Percentiles rank a stretch among this genome's conserved stretches.
Conservation (phyloP, 495 filamentous ascomycete species). For the Penicillium pancosmium region DNA sequence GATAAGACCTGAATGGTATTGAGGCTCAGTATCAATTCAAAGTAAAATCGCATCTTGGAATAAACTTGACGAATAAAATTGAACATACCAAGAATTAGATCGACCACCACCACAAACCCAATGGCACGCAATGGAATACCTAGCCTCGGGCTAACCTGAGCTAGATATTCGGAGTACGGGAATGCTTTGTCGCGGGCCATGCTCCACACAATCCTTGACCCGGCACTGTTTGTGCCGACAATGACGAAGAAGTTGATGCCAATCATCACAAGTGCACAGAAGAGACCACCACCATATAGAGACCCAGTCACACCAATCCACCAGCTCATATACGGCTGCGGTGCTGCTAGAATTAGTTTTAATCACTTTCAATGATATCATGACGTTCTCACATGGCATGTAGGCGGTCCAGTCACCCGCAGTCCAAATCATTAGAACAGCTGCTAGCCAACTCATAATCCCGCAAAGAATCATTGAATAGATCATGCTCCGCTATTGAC, state of each 20-base stretch:
- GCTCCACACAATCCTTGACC: constrained; percentile 2
- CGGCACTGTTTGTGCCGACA: background rate
- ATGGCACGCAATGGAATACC: background rate
- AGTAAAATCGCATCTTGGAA: background rate
- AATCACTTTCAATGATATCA: background rate
- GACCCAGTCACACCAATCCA: background rate
- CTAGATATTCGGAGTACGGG: background rate
- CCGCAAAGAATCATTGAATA: constrained; percentile 2
- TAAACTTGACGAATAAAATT: background rate
- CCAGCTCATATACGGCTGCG: constrained; percentile 1
- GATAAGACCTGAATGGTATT: background rate
- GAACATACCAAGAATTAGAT: constrained; percentile 1
- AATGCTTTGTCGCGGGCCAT: constrained; percentile 1
- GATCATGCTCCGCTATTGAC: background rate
- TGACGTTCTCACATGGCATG: background rate
- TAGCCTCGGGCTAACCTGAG: background rate
- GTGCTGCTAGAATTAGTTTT: background rate
- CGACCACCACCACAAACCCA: background rate
- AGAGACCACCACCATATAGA: background rate
- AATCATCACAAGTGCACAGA: constrained; percentile 1
- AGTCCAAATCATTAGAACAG: constrained; percentile 1
- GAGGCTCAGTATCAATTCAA: background rate
- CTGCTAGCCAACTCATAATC: constrained; percentile 1
- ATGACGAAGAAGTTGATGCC: constrained; percentile 5
- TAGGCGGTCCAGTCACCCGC: background rate